These are phyloP conservation scores for Cicer bijugum DNA, from an alignment of 306 rosid species.

Conservation along the genomic window DNA sequence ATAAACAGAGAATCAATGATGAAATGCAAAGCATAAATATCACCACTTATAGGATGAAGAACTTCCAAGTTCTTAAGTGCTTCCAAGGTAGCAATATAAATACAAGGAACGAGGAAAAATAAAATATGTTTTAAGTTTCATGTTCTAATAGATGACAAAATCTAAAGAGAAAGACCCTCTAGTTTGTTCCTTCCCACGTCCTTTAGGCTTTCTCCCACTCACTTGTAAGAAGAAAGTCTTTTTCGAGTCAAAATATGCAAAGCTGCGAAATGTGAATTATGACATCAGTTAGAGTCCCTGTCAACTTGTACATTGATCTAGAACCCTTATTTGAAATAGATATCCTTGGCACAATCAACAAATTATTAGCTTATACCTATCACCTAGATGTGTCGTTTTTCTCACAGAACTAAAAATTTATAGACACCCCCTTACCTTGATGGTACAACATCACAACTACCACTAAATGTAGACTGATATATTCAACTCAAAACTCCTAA, in stretches of 20 bases:
- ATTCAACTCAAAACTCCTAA: slow-evolving; percentile 30
- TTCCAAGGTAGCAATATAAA: slow-evolving; percentile 1
- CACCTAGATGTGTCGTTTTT: slow-evolving; percentile 33
- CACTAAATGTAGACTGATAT: slow-evolving; percentile 25
- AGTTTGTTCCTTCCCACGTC: slow-evolving; percentile 30
- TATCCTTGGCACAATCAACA: slow-evolving; percentile 7
- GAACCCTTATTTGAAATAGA: slow-evolving; percentile 27
- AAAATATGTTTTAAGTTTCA: slow-evolving; percentile 21
- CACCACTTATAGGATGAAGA: slow-evolving; percentile 26
- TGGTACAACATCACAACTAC: slow-evolving; percentile 1
- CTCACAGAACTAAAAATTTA: slow-evolving; percentile 21
- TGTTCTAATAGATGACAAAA: slow-evolving; percentile 20
- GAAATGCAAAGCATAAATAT: slow-evolving; percentile 19
- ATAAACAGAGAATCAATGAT: slow-evolving; percentile 17
- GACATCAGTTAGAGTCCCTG: slow-evolving; percentile 28
- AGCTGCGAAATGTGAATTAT: slow-evolving; percentile 27
- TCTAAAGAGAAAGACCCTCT: not conserved
- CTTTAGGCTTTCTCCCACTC: not conserved
- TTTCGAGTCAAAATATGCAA: slow-evolving; percentile 19
- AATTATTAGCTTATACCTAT: slow-evolving; percentile 14
- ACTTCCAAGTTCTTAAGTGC: slow-evolving; percentile 8
- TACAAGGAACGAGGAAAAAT: slow-evolving; percentile 21
- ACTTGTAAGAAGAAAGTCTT: slow-evolving; percentile 17
- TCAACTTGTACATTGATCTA: slow-evolving; percentile 18
- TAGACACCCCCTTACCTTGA: slow-evolving; percentile 14